These are phyloP conservation scores for Penicillium sp. DNA, from an alignment of 2,329 filamentous ascomycete genomes.

Conservation along the genomic window DNA sequence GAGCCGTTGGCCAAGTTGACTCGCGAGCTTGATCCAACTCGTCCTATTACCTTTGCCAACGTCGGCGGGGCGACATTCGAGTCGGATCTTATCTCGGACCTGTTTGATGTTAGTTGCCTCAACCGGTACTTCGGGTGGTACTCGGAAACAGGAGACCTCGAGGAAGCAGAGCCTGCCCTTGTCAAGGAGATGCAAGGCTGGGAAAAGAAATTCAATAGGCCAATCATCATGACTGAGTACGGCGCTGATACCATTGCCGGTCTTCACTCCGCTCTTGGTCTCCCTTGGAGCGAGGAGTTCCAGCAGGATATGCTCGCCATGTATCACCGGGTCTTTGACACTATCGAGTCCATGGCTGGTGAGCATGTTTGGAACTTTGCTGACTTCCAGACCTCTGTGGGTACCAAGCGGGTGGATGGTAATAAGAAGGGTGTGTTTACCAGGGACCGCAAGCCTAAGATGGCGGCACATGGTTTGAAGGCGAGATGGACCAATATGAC, in stretches of 20 bases:
- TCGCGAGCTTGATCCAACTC: constrained; percentile 26
- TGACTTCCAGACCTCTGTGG: constrained; percentile 5
- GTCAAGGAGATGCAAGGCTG: constrained; percentile 26
- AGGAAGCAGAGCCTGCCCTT: constrained; percentile 23
- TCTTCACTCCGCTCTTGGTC: constrained; percentile 24
- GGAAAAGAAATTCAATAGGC: constrained; percentile 28
- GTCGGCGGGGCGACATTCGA: constrained; percentile 3
- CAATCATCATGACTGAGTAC: constrained; percentile 34
- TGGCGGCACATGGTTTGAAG: background rate
- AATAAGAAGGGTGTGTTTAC: constrained; percentile 8
- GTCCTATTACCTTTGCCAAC: constrained; percentile 30
- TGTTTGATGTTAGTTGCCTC: constrained; percentile 31
- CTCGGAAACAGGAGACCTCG: constrained; percentile 23
- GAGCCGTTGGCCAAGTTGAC: constrained; percentile 25
- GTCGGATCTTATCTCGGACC: constrained; percentile 22
- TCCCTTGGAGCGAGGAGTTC: constrained; percentile 35
- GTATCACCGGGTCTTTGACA: constrained; percentile 34
- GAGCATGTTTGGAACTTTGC: constrained; percentile 22
- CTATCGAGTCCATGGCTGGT: constrained; percentile 27
- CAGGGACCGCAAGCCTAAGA: constrained; percentile 2
- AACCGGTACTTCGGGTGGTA: constrained; percentile 36
- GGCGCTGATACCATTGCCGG: constrained; percentile 32
- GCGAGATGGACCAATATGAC: background rate
- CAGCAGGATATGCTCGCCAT: constrained; percentile 27
- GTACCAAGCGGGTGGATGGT: background rate